These are phyloP conservation scores for Clohesyomyces aquaticus DNA, from an alignment of 495 filamentous ascomycete species.

Conservation along the genomic window DNA sequence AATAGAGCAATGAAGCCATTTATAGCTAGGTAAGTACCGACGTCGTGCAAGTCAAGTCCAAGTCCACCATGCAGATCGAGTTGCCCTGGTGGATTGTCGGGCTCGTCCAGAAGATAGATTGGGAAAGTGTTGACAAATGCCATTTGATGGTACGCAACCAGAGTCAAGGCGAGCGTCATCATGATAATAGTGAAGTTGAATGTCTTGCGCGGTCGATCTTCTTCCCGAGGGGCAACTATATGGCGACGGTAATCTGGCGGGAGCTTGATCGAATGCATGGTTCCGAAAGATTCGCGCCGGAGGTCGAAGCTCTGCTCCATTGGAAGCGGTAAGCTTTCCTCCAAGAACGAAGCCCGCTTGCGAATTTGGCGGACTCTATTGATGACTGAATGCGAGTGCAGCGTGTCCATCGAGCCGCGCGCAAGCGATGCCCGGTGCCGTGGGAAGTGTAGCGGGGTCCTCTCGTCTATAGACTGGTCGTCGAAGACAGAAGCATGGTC, in stretches of 20 bases:
- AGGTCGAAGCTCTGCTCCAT: constrained; percentile 35
- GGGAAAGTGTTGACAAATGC: constrained; percentile 32
- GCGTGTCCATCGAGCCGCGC: not conserved
- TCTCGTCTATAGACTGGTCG: constrained; percentile 19
- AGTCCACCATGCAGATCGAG: constrained; percentile 36
- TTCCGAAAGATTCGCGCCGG: constrained; percentile 36
- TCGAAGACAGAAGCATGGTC: constrained; percentile 10
- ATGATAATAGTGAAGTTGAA: constrained; percentile 39
- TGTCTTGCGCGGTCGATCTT: constrained; percentile 1
- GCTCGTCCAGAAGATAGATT: constrained; percentile 36
- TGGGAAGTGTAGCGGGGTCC: constrained; percentile 24
- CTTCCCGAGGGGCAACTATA: not conserved
- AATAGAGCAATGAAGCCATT: constrained; percentile 39
- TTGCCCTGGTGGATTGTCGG: constrained; percentile 1
- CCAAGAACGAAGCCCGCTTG: constrained; percentile 29
- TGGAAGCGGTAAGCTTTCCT: constrained; percentile 33
- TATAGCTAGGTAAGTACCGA: constrained; percentile 37
- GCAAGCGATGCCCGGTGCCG: not conserved
- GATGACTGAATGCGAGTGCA: constrained; percentile 10
- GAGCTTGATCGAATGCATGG: constrained; percentile 36
- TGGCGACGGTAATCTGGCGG: constrained; percentile 7
- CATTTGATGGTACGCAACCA: constrained; percentile 37
- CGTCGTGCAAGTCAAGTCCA: constrained; percentile 34
- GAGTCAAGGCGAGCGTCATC: constrained; percentile 31
- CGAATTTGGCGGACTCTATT: constrained; percentile 18